These are phyloP conservation scores for Nakaseomyces uthaithaninus DNA, from an alignment of 1,139 yeast genomes.

Conservation along the genomic window DNA sequence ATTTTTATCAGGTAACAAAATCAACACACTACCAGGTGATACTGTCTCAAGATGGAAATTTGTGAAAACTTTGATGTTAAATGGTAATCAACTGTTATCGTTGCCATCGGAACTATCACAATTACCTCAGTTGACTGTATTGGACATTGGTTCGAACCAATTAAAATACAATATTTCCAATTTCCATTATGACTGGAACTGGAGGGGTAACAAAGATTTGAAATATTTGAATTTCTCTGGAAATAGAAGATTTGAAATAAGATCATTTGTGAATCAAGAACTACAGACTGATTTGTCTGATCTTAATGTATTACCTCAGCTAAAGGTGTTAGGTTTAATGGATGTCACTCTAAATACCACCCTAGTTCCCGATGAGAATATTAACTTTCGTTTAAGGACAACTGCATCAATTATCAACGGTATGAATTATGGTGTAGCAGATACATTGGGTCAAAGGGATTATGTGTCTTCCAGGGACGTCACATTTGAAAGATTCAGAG, in stretches of 20 bases:
- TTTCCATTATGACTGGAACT: constrained; percentile 96
- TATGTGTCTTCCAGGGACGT: constrained; percentile 72
- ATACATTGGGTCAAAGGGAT: constrained; percentile 64
- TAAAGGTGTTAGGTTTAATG: constrained; percentile 77
- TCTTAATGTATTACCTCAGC: constrained; percentile 60
- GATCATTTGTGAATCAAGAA: constrained; percentile 35
- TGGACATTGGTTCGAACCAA: constrained; percentile 89
- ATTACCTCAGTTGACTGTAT: constrained; percentile 51
- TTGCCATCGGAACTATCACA: constrained; percentile 85
- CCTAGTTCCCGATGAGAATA: constrained; percentile 78
- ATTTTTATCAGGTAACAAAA: constrained; percentile 77
- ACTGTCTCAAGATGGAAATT: constrained; percentile 57
- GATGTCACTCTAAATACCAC: constrained; percentile 87
- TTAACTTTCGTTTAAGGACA: constrained; percentile 79
- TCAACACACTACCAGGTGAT: constrained; percentile 77
- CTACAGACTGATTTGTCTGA: constrained; percentile 52
- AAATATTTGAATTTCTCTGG: constrained; percentile 85
- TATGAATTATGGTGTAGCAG: constrained; percentile 87
- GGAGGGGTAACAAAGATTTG: constrained; percentile 78
- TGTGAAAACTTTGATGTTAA: constrained; percentile 58
- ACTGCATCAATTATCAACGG: constrained; percentile 78
- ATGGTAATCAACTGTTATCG: constrained; percentile 78
- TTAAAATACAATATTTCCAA: constrained; percentile 87
- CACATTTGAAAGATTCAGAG: constrained; percentile 81
- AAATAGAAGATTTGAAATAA: constrained; percentile 81